Conservation (phyloP, 1,284 basidiomycete genomes). For the Neolentinus lepideus region DNA sequence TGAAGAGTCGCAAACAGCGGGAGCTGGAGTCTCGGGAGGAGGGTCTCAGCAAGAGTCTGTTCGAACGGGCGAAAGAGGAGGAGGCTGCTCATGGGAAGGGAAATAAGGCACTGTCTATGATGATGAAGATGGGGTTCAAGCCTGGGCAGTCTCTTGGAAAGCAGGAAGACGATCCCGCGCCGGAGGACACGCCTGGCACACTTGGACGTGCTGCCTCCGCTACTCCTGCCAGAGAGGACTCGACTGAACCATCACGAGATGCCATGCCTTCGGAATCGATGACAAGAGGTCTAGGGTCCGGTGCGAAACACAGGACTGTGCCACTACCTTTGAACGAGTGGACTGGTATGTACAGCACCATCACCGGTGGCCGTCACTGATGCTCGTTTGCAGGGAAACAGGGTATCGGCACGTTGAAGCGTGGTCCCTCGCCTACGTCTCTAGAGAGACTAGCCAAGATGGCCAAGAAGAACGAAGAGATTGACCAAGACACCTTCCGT, state of each 20-base stretch:
- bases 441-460: slow-evolving; percentile 65
- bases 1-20: slow-evolving; percentile 55
- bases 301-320: slow-evolving; percentile 38
- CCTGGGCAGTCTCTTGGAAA: slow-evolving; percentile 69
- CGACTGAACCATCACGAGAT: background rate
- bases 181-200: background rate
- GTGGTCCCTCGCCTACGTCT: slow-evolving; percentile 53
- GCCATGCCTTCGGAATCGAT: background rate
- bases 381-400: slow-evolving; percentile 48
- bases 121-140: slow-evolving; percentile 88
- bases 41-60: slow-evolving; percentile 69
- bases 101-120: slow-evolving; percentile 76
- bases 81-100: slow-evolving; percentile 29
- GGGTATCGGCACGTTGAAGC: slow-evolving; percentile 69
- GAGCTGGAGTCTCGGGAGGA: slow-evolving; percentile 73
- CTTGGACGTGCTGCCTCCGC: slow-evolving; percentile 11
- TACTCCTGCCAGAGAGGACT: background rate
- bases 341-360: slow-evolving; percentile 44
- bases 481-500: slow-evolving; percentile 50
- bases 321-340: slow-evolving; percentile 71
- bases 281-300: background rate
- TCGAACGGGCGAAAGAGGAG: slow-evolving; percentile 67
- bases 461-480: slow-evolving; percentile 60
- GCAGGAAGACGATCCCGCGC: slow-evolving; percentile 18
- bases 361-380: background rate